phyloP scores from a whole-genome alignment of 106 monocot genomes.

The Allium sativum region DNA sequence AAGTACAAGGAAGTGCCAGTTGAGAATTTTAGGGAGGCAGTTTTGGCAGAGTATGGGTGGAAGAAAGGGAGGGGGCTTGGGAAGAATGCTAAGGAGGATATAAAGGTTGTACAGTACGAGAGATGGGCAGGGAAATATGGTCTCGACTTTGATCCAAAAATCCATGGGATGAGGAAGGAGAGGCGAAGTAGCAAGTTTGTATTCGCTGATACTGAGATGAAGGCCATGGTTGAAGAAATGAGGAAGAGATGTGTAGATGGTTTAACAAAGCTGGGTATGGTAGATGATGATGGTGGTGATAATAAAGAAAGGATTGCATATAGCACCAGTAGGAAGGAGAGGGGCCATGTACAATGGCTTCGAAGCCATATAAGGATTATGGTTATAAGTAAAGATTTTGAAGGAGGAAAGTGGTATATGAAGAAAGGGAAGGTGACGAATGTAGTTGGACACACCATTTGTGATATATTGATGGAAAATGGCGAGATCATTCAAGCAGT shows the following conservation, averaged over 20 bases:
- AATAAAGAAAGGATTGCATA: not conserved
- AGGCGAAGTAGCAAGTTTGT: not conserved
- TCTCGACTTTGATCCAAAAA: slow-evolving; percentile 38
- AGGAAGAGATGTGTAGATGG: not conserved
- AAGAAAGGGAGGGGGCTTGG: slow-evolving; percentile 57
- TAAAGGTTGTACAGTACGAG: slow-evolving; percentile 41
- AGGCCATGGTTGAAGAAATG: slow-evolving; percentile 1
- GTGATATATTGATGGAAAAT: slow-evolving; percentile 72
- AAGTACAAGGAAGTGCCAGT: slow-evolving; percentile 61
- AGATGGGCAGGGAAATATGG: slow-evolving; percentile 45
- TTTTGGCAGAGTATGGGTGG: slow-evolving; percentile 79
- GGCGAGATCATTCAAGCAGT: slow-evolving; percentile 65
- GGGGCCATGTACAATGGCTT: slow-evolving; percentile 38
- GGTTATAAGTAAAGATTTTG: slow-evolving; percentile 59
- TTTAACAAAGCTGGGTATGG: not conserved
- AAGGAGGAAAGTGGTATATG: slow-evolving; percentile 48
- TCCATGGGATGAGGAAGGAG: not conserved
- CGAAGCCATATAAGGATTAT: slow-evolving; percentile 79
- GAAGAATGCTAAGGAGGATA: slow-evolving; percentile 39
- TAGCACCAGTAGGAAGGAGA: not conserved
- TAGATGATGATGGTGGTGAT: slow-evolving; percentile 2
- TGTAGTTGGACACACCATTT: slow-evolving; percentile 58
- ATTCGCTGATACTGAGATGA: not conserved
- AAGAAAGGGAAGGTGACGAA: slow-evolving; percentile 83
- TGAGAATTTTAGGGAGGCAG: slow-evolving; percentile 53